Conservation (phyloP, 2,329 filamentous ascomycete species). For the Scolecobasidium constrictum region DNA sequence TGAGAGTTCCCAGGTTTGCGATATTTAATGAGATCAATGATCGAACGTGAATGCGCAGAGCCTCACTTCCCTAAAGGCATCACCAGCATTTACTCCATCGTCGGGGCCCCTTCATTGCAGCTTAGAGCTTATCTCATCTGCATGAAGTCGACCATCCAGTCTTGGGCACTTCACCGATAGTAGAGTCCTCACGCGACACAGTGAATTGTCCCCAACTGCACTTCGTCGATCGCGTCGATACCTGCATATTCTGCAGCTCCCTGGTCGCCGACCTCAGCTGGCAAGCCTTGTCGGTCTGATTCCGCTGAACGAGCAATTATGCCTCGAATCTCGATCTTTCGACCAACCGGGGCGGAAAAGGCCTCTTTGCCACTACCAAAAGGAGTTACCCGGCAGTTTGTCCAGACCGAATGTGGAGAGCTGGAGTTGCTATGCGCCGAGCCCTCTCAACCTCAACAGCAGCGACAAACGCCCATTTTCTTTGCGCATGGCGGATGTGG, state of each 20-base stretch:
- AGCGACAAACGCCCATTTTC: conserved; percentile 27
- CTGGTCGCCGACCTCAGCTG: neutral
- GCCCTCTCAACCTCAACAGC: conserved; percentile 15
- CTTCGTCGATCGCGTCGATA: neutral
- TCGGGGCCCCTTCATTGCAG: no score
- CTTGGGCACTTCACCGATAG: neutral
- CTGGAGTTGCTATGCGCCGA: conserved; percentile 40
- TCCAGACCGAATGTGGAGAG: conserved; percentile 33
- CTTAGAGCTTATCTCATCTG: neutral
- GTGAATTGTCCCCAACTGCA: no score
- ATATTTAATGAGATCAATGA: neutral
- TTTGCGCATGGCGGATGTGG: conserved; percentile 47
- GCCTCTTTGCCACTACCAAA: conserved; percentile 23
- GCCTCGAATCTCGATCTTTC: conserved; percentile 7
- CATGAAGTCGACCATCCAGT: neutral
- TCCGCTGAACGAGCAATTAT: neutral
- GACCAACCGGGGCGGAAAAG: neutral
- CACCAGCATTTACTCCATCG: no score
- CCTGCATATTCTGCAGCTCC: neutral
- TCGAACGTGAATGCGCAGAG: neutral
- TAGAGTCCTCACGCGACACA: neutral
- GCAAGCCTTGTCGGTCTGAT: neutral
- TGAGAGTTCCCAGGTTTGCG: neutral
- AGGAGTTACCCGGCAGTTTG: conserved; percentile 33
- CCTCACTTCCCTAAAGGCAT: no score